Conservation (phyloP, 192 early-diverging fungal genomes). For the Thamnidium elegans region DNA sequence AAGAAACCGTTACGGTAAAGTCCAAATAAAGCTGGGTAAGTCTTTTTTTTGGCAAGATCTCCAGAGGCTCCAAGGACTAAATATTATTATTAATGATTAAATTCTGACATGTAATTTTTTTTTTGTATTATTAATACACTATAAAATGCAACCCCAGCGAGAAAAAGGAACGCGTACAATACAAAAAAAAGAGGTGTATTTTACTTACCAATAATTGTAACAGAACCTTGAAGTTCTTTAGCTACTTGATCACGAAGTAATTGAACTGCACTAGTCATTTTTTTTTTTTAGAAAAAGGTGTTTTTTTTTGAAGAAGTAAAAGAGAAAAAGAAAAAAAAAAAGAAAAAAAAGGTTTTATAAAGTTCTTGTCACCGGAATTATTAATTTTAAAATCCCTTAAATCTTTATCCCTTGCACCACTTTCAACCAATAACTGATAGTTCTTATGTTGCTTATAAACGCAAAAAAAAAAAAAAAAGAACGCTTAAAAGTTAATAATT, state of each 20-base stretch:
- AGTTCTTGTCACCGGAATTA: no score
- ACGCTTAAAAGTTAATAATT: no score
- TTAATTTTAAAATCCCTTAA: no score
- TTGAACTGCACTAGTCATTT: slow-evolving; percentile 22
- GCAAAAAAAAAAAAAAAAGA: no score
- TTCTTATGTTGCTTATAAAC: no score
- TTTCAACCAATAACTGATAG: no score
- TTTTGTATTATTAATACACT: no score
- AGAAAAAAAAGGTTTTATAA: background rate
- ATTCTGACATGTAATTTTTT: no score
- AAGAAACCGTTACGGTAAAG: slow-evolving; percentile 85
- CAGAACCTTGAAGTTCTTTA: slow-evolving; percentile 29
- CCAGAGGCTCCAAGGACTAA: slow-evolving; percentile 86
- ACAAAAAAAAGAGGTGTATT: background rate
- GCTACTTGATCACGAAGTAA: slow-evolving; percentile 29
- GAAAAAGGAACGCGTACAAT: background rate
- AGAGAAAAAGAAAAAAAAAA: background rate
- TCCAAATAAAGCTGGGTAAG: slow-evolving; percentile 94
- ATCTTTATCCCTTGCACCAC: no score
- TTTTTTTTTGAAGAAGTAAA: background rate
- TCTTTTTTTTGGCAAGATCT: slow-evolving; percentile 98
- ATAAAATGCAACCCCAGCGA: background rate
- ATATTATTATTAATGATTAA: background rate
- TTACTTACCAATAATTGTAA: slow-evolving; percentile 38
- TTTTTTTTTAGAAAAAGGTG: slow-evolving; percentile 1